These are phyloP conservation scores for Cupressus sempervirens DNA, from an alignment of 75 land plant genomes.

Conservation along the genomic window DNA sequence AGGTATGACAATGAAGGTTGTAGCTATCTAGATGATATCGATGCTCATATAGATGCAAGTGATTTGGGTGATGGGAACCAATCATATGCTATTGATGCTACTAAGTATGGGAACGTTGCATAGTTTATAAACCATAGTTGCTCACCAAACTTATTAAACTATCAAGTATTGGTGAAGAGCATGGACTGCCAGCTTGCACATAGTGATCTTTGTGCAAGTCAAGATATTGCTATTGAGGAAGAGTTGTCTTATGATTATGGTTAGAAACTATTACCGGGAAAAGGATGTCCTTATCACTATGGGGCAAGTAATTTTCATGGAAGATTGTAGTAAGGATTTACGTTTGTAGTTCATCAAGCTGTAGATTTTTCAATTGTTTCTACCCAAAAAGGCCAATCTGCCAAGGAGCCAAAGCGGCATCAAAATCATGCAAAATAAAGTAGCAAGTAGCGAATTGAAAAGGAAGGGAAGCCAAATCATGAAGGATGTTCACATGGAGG, in stretches of 20 bases:
- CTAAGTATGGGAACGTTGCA: conserved; percentile 95
- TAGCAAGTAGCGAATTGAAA: too few relatives aligned
- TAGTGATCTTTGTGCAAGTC: conserved; percentile 80
- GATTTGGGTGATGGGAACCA: too few relatives aligned
- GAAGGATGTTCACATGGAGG: too few relatives aligned
- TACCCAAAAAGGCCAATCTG: too few relatives aligned
- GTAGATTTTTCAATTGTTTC: background rate
- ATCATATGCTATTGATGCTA: too few relatives aligned
- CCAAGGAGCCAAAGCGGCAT: too few relatives aligned
- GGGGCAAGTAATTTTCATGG: conserved; percentile 73
- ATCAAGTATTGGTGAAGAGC: conserved; percentile 89
- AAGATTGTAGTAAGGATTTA: conserved; percentile 35
- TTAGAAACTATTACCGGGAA: conserved; percentile 53
- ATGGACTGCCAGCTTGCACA: conserved; percentile 97
- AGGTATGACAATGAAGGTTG: too few relatives aligned
- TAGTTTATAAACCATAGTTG: conserved; percentile 97
- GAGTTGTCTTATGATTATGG: conserved; percentile 79
- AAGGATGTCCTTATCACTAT: conserved; percentile 70
- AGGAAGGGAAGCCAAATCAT: too few relatives aligned
- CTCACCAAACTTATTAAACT: too few relatives aligned
- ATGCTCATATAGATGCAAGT: too few relatives aligned
- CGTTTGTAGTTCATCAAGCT: background rate
- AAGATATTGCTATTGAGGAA: conserved; percentile 86
- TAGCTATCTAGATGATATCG: too few relatives aligned
- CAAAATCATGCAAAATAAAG: too few relatives aligned